Conservation (phyloP, 1,284 basidiomycete genomes). For the Malassezia nana region DNA sequence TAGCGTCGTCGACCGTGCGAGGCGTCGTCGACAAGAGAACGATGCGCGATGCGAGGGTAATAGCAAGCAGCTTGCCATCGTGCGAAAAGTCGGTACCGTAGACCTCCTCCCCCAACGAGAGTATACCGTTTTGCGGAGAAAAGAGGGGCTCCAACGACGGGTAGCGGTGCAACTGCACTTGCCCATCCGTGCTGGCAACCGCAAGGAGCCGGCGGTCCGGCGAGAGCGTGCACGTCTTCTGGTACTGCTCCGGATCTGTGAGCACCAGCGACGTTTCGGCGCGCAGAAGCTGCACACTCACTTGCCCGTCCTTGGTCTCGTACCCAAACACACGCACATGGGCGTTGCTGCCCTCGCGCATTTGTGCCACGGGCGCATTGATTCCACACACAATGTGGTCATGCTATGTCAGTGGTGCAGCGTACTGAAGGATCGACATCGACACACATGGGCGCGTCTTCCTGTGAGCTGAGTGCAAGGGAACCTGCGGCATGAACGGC, state of each 20-base stretch:
- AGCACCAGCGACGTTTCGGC: slow-evolving; percentile 14
- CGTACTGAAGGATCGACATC: slow-evolving; percentile 22
- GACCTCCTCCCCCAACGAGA: slow-evolving; percentile 27
- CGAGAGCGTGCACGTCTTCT: slow-evolving; percentile 30
- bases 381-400: slow-evolving; percentile 32
- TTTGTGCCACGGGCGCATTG: slow-evolving; percentile 24
- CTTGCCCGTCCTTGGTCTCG: background rate
- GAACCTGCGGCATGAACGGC: slow-evolving; percentile 15
- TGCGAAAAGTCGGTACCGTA: slow-evolving; percentile 42
- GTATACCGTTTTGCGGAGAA: slow-evolving; percentile 16
- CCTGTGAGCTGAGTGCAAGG: slow-evolving; percentile 30
- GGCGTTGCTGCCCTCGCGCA: slow-evolving; percentile 26
- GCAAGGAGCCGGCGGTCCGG: slow-evolving; percentile 33
- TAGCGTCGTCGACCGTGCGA: slow-evolving; percentile 2
- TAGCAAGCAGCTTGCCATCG: slow-evolving; percentile 34
- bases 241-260: slow-evolving; percentile 20
- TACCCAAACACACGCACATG: slow-evolving; percentile 34
- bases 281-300: background rate
- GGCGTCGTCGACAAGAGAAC: slow-evolving; percentile 31
- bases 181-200: slow-evolving; percentile 33
- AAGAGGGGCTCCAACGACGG: slow-evolving; percentile 31
- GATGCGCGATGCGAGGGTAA: slow-evolving; percentile 29
- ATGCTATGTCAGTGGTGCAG: slow-evolving; percentile 1
- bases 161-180: slow-evolving; percentile 33
- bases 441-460: slow-evolving; percentile 46